Evolutionary conservation across 805 yeast species (phyloP), one percentile per base, ranked within the genome.

Genomic region (Schwanniomyces pseudopolymorphus): DNA sequence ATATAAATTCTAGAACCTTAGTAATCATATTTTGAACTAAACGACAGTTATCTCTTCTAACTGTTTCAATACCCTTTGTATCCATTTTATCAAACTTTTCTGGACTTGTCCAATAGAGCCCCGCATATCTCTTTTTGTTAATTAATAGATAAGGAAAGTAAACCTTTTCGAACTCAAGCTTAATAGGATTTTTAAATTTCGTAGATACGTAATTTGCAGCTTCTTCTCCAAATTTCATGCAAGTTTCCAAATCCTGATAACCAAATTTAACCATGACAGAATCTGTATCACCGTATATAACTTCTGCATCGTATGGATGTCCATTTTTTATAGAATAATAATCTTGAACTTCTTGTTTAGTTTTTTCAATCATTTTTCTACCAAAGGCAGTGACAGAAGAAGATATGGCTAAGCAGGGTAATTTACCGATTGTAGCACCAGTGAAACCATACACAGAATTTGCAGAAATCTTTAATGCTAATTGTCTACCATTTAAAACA

Each of bases 241-340:
- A 88, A 25, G 86, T 86, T 45, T 76, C 83, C 51, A 92, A 65
- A 59, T 89, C 96, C 8, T 74, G 72, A 26, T 83, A 81, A 1
- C 99, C 99, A 71, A 94, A 94, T 61, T 89, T 91, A 38, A 94
- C 97, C 99, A 94, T 95, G 14, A 94, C 99, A 7, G 99, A 95
- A 78, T 94, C 99, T 0, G 99, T 94, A 67, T 94, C 99, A 75
- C 99, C 99, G 63, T 94, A 94, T 35, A 94, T 85, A 50, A 94
- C 99, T 54, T 85, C 80, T 0, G 98, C 84, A 69, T 94, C 96
- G 60, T 77, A 83, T n/a, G 79, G 76, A 58, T 75, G 85, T 1
- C 98, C 98, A 64, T 92, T 89, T 46, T 79, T 80, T n/a, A 82
- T 84, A 9, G 82, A 78, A 60, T 90, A 94, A 46, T 81, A 78